Percentiles rank a stretch among this genome's conserved stretches.
phyloP scores from a whole-genome alignment of 2,329 filamentous ascomycete genomes.

The Clonostachys sp. region DNA sequence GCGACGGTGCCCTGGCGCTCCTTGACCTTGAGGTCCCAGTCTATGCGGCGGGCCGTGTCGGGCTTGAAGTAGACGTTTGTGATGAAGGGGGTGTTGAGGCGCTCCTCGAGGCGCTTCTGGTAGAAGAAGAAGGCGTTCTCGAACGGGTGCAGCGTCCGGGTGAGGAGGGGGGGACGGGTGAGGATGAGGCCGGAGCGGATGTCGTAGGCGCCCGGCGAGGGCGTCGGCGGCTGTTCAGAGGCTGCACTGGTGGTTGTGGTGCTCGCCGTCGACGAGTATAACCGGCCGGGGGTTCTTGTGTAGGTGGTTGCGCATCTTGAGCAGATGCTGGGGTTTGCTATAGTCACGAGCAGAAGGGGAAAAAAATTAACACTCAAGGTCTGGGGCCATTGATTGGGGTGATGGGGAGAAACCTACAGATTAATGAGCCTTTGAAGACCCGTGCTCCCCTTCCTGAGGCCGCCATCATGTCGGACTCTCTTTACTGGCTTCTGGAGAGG shows the following conservation, averaged over 20 bases:
- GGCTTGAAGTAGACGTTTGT: constrained; percentile 94
- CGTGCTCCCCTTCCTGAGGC: constrained; percentile 52
- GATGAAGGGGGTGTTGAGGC: constrained; percentile 80
- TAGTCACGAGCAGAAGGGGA: neutral
- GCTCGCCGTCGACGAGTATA: constrained; percentile 19
- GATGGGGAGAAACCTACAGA: constrained; percentile 34
- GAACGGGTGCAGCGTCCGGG: constrained; percentile 77
- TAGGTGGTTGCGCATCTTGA: constrained; percentile 28
- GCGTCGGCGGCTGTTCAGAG: constrained; percentile 70
- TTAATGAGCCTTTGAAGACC: constrained; percentile 41
- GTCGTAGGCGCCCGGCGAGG: constrained; percentile 67
- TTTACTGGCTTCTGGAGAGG: neutral
- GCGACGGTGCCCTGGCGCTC: constrained; percentile 70
- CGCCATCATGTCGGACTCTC: constrained; percentile 30
- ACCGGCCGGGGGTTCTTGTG: constrained; percentile 17
- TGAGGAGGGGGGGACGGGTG: constrained; percentile 83
- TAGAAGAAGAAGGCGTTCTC: constrained; percentile 95
- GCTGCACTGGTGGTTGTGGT: constrained; percentile 29
- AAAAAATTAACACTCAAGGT: neutral
- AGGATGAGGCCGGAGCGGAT: constrained; percentile 70
- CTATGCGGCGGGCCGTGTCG: constrained; percentile 75
- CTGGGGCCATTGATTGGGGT: constrained; percentile 1
- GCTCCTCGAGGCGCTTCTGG: constrained; percentile 94
- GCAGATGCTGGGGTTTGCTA: constrained; percentile 15
- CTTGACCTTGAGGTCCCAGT: constrained; percentile 84